Evolutionary conservation across 2,329 filamentous ascomycete species (phyloP), one percentile per base, ranked within the genome.

Genomic region (Cladophialophora bantiana): DNA sequence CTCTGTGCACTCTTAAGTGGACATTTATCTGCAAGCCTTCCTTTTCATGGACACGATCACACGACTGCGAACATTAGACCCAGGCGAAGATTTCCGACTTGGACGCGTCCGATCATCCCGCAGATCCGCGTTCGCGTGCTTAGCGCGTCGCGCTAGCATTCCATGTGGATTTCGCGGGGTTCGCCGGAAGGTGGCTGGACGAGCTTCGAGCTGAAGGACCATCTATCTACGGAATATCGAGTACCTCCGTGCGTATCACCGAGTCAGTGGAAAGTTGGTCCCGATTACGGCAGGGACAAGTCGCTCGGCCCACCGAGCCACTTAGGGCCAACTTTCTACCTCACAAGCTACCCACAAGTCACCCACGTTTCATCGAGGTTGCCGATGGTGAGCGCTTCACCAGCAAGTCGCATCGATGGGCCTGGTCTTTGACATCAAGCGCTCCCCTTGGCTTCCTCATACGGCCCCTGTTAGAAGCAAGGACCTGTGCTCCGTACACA

Each of bases 121-220:
- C 6, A 20, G 59, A 62, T 62, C 59, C 59, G 18, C 36, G 59
- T 40, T 61, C 59, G 59, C 45, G 59, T 61, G 31, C 59, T 54
- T 62, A 62, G 59, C 59, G 59, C 59, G 59, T 56, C n/a, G 35
- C 59, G 36, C 59, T 62, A 62, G 48, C 42, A 48, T 45, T 31
- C 34, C 36, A 4, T 15, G 59, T 53, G 59, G 59, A 36, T 31
- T 26, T 61, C 59, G 59, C 59, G 59, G 59, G 59, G 59, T 40
- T 54, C 59, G 59, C 59, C 59, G 48, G 35, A 36, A 32, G 59
- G 58, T 60, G 58, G 58, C 45, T 61, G 59, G 48, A 13, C 42
- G 18, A 26, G 18, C 45, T 50, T 50, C 45, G 7, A 50, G 45
- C 45, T 50, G 45, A 50, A 50, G 10, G 26, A 3, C 26, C 26